Evolutionary conservation across 106 monocot genomes (phyloP).

Genomic region (Chionographis japonica): DNA sequence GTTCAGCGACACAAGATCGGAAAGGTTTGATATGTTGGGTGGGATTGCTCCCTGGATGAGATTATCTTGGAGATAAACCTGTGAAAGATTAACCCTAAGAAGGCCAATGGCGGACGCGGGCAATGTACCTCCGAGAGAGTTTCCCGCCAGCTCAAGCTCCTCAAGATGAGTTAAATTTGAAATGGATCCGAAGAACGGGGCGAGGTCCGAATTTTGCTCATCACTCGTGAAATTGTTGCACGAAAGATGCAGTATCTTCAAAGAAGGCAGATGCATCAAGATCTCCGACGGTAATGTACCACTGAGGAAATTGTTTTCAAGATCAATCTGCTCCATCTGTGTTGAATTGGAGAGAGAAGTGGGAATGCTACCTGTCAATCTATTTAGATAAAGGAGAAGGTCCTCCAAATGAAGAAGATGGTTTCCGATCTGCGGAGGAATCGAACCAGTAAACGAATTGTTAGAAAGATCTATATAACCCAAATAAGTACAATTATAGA

Average conservation of each 20-base stretch:
- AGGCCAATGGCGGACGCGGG: conserved; percentile 22
- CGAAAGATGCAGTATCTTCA: conserved; percentile 33
- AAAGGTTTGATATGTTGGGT: conserved; percentile 32
- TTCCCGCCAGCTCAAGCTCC: conserved; percentile 30
- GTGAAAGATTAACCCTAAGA: conserved; percentile 21
- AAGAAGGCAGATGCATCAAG: conserved; percentile 13
- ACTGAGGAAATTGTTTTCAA: conserved; percentile 32
- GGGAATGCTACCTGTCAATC: conserved; percentile 28
- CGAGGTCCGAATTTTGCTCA: conserved; percentile 23
- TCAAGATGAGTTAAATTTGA: conserved; percentile 34
- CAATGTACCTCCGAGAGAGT: conserved; percentile 22
- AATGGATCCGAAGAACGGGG: conserved; percentile 32
- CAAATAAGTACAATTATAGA: conserved; percentile 39
- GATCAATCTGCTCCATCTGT: conserved; percentile 21
- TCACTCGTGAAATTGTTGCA: conserved; percentile 37
- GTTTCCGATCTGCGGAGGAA: conserved; percentile 40
- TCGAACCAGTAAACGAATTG: conserved; percentile 32
- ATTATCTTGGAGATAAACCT: conserved; percentile 39
- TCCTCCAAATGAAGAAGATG: conserved; percentile 24
- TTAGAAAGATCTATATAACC: conserved; percentile 37
- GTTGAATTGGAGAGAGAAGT: conserved; percentile 41
- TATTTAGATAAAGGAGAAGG: conserved; percentile 30
- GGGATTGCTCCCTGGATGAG: conserved; percentile 41
- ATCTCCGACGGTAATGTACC: conserved; percentile 44
- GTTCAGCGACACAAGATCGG: conserved; percentile 31